These are phyloP conservation scores for Cyclotella baltica DNA, from an alignment of 108 stramenopile genomes.

Conservation along the genomic window DNA sequence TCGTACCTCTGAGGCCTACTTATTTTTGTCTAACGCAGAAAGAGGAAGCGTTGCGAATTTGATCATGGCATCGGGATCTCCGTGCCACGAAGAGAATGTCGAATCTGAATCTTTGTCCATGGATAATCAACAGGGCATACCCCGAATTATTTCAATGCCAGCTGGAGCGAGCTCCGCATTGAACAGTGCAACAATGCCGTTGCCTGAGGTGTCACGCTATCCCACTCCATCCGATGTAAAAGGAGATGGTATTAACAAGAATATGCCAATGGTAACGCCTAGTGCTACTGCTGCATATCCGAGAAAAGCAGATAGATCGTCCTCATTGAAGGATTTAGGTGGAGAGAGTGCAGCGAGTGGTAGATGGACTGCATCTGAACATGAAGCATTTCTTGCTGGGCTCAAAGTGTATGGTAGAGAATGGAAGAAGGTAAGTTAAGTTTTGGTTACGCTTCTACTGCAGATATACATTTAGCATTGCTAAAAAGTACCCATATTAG, in stretches of 20 bases:
- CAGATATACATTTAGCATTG: too few species aligned
- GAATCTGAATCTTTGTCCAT: not conserved
- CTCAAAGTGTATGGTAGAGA: conserved; percentile 88
- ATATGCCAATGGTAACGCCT: not conserved
- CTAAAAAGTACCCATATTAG: too few species aligned
- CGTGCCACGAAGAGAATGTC: not conserved
- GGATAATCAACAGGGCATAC: not conserved
- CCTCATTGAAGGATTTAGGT: not conserved
- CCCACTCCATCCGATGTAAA: not conserved
- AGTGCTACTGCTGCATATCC: not conserved
- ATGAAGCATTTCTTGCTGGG: conserved; percentile 89
- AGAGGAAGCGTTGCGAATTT: too few species aligned
- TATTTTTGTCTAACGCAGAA: too few species aligned
- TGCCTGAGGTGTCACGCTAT: conserved; percentile 8
- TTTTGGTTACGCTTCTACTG: not conserved
- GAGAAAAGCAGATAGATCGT: not conserved
- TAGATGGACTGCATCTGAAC: conserved; percentile 94
- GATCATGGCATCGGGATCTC: not conserved
- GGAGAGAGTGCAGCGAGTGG: conserved; percentile 45
- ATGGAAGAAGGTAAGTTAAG: conserved; percentile 88
- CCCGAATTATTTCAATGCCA: conserved; percentile 16
- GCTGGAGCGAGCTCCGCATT: not conserved
- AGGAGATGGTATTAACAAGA: not conserved
- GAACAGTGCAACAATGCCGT: not conserved
- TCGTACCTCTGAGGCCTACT: too few species aligned